Base-by-base conservation (phyloP, 2,329 filamentous ascomycete genomes). In the Clonostachys rhizophaga region DNA sequence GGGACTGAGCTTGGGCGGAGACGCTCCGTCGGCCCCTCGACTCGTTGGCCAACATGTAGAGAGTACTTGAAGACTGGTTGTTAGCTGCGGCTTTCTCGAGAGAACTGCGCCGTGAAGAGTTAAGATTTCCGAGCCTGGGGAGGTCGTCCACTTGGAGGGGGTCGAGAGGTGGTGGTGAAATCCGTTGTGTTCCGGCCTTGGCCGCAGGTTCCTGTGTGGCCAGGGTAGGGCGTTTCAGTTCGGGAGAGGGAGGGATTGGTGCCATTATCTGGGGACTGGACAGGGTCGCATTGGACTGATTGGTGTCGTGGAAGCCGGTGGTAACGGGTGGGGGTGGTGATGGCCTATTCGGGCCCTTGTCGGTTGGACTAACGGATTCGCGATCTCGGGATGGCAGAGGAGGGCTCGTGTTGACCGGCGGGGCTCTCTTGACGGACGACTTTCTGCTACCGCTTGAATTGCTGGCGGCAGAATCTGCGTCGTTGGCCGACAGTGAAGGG, bases 1-100 rank as follows among this genome's bases (percentile, higher is more conserved):
- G 51, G 5, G 57, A 52, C 3, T 69, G 59, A 3, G 69, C 67
- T 40, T 78, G 76, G 2, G 70, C 74, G 11, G 76, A 79, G 30
- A 68, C 68, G 54, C 74, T 75, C 47, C 75, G 68, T 9, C 67
- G 59, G 34, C 64, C 68, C 30, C 74, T 67, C 2, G 60, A 43
- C 30, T 72, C 67, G 36, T 64, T 43, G 16, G 24, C 24, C 24
- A 30, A 30, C 24, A 30, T 30, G 24, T 10, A 10, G 24, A 30
- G 24, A 30, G 24, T 16, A 17, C 18, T 17, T 42, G 43, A 40
- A 60, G 49, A 20, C 48, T 58, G 39, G 56, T 49, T 18, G 53
- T 50, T 45, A 58, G 46, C 37, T 55, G 51, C 55, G 41, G 53
- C 47, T 17, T 63, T 58, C 35, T 64, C 59, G 13, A 61, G 51